These are phyloP conservation scores for Termitomyces titanicus DNA, from an alignment of 768 basidiomycete species.

Conservation along the genomic window DNA sequence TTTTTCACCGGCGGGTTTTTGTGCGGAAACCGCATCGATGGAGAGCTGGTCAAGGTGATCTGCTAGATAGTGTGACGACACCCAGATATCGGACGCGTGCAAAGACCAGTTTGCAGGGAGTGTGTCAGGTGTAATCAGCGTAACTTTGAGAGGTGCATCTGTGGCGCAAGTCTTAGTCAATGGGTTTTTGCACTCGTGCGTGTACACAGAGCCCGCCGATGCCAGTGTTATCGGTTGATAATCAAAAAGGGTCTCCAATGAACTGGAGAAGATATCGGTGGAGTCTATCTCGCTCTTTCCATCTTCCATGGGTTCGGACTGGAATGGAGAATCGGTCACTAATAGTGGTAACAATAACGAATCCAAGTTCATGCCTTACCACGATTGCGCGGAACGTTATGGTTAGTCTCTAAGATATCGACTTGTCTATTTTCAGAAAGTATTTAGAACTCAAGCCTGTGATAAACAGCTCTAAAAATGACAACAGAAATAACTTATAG, in stretches of 20 bases:
- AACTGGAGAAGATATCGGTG: constrained; percentile 67
- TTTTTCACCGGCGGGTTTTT: constrained; percentile 1
- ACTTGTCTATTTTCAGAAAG: neutral
- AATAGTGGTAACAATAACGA: neutral
- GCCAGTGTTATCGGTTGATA: constrained; percentile 58
- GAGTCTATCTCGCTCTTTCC: constrained; percentile 30
- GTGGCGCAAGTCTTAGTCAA: constrained; percentile 13
- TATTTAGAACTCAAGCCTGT: constrained; percentile 11
- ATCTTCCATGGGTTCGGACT: constrained; percentile 9
- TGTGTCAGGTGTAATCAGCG: constrained; percentile 61
- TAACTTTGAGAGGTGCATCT: constrained; percentile 26
- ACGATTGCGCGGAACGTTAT: constrained; percentile 2
- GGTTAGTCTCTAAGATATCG: neutral
- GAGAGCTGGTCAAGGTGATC: constrained; percentile 46
- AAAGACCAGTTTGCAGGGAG: constrained; percentile 67
- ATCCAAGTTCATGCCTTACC: neutral
- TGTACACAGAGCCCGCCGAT: constrained; percentile 50
- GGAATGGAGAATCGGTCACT: neutral
- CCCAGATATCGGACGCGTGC: constrained; percentile 78
- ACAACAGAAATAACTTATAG: neutral
- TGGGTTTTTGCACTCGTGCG: constrained; percentile 30
- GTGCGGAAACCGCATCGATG: constrained; percentile 3
- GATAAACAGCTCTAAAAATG: neutral
- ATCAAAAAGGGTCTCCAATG: constrained; percentile 60
- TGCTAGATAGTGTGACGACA: constrained; percentile 61